Evolutionary conservation across 768 basidiomycete genomes (phyloP).

Genomic region (Lactifluus hygrophoroides): DNA sequence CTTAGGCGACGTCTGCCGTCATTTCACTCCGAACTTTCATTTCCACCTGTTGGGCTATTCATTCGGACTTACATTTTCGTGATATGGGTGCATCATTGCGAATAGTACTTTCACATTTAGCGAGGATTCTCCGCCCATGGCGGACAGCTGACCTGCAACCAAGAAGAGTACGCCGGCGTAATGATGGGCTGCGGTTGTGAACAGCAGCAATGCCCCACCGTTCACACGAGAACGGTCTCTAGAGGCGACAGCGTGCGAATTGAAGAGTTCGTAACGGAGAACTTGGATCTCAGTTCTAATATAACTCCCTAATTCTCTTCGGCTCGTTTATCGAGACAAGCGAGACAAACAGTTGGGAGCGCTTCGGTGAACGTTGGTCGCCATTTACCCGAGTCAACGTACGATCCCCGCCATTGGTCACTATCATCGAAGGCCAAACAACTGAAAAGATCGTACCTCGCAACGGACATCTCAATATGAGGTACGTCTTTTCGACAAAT

Average conservation of each 20-base stretch:
- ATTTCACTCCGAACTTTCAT: not conserved
- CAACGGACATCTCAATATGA: not conserved
- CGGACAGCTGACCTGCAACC: not conserved
- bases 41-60: not conserved
- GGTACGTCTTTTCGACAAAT: not conserved
- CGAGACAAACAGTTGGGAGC: not conserved
- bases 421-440: not conserved
- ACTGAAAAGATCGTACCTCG: not conserved
- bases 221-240: not conserved
- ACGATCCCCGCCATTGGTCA: not conserved
- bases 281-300: not conserved
- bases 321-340: not conserved
- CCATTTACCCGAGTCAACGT: not conserved
- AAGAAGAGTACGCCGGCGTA: no score
- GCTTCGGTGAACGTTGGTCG: not conserved
- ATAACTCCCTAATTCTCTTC: not conserved
- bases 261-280: not conserved
- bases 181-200: not conserved
- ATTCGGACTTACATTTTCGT: not conserved
- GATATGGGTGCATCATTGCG: not conserved
- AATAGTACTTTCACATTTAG: not conserved
- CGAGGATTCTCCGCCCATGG: not conserved
- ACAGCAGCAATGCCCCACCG: no score
- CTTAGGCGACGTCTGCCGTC: not conserved
- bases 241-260: not conserved